Conservation (phyloP, 2,329 filamentous ascomycete genomes). For the Pseudocercospora eumusae region DNA sequence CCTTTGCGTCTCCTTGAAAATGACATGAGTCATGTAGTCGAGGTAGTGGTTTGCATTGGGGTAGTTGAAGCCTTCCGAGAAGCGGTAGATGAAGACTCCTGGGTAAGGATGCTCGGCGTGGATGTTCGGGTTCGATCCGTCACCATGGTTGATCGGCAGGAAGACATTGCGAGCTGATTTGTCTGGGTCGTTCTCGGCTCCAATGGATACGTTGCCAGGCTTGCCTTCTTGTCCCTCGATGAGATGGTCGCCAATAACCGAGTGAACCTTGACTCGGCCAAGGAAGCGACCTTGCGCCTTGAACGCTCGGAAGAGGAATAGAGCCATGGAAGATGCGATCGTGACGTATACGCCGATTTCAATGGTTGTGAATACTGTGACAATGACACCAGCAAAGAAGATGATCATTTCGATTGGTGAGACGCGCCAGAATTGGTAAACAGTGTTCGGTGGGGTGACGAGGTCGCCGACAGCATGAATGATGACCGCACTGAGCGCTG, state of each 20-base stretch:
- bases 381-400: slow-evolving; percentile 89
- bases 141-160: slow-evolving; percentile 80
- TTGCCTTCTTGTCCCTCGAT: slow-evolving; percentile 62
- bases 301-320: slow-evolving; percentile 81
- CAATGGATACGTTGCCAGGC: slow-evolving; percentile 31
- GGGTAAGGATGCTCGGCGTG: slow-evolving; percentile 80
- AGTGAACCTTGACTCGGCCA: slow-evolving; percentile 79
- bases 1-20: slow-evolving; percentile 67
- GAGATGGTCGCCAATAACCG: slow-evolving; percentile 74
- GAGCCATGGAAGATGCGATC: slow-evolving; percentile 70
- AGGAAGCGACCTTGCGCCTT: slow-evolving; percentile 82
- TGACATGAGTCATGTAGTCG: slow-evolving; percentile 60
- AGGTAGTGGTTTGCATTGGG: slow-evolving; percentile 89
- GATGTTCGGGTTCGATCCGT: slow-evolving; percentile 85
- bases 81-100: slow-evolving; percentile 93
- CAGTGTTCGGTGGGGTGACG: slow-evolving; percentile 83
- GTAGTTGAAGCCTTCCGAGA: slow-evolving; percentile 93
- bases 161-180: slow-evolving; percentile 73
- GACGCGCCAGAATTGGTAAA: slow-evolving; percentile 94
- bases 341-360: slow-evolving; percentile 93
- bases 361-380: slow-evolving; percentile 84
- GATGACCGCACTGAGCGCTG: slow-evolving; percentile 81
- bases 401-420: slow-evolving; percentile 87
- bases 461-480: slow-evolving; percentile 94
- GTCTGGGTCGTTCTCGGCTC: slow-evolving; percentile 45